phyloP scores from a whole-genome alignment of 1,139 yeast species.

The Kluyveromyces sp. region DNA sequence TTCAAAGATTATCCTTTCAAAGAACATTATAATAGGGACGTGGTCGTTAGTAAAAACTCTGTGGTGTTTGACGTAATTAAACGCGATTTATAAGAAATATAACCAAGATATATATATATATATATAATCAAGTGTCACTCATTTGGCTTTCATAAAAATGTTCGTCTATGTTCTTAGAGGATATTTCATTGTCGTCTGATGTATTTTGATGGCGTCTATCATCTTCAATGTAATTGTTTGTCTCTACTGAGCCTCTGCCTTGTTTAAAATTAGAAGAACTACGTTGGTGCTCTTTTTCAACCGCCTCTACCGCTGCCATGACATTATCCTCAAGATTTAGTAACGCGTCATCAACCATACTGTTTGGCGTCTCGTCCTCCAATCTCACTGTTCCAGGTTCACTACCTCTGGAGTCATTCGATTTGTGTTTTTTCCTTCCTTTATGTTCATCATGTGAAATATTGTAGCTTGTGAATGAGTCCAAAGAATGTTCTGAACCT shows the following conservation, averaged over 20 bases:
- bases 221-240: no score
- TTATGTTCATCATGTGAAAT: conserved; percentile 15
- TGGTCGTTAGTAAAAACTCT: conserved; percentile 10
- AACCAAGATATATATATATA: no score
- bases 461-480: conserved; percentile 21
- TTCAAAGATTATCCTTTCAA: conserved; percentile 11
- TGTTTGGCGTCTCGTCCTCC: conserved; percentile 29
- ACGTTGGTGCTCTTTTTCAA: conserved; percentile 31
- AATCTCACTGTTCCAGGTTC: conserved; percentile 29
- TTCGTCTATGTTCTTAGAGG: no score
- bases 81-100: not conserved
- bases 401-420: conserved; percentile 8
- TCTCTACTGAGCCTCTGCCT: no score
- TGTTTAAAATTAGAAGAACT: no score
- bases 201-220: no score
- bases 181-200: no score
- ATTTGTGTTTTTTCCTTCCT: conserved; percentile 9
- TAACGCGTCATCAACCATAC: conserved; percentile 28
- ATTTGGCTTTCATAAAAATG: no score
- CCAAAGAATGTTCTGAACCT: conserved; percentile 17
- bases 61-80: conserved; percentile 8
- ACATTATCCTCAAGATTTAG: conserved; percentile 40
- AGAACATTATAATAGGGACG: conserved; percentile 10
- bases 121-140: no score
- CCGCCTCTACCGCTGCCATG: conserved; percentile 63